These are phyloP conservation scores for Brettanomyces sp. DNA, from an alignment of 805 yeast genomes.

Conservation along the genomic window DNA sequence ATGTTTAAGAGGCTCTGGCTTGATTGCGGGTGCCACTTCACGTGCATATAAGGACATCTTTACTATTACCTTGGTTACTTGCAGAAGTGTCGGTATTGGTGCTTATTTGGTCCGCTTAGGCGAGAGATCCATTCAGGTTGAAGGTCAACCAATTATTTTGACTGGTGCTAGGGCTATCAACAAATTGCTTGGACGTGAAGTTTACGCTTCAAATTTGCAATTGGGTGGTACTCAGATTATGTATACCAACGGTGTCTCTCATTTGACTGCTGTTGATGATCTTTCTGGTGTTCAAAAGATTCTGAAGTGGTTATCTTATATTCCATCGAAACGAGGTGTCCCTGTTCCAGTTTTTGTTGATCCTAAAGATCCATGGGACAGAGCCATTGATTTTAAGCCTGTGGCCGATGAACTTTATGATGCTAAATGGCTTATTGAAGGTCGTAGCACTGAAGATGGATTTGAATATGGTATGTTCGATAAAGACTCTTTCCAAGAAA, in stretches of 20 bases:
- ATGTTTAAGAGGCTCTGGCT: slow-evolving; percentile 95
- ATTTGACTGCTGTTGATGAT: slow-evolving; percentile 93
- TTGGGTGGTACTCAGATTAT: slow-evolving; percentile 98
- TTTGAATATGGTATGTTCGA: slow-evolving; percentile 89
- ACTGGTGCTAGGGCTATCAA: slow-evolving; percentile 99
- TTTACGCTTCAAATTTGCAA: slow-evolving; percentile 92
- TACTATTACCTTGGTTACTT: slow-evolving; percentile 96
- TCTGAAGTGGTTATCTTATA: slow-evolving; percentile 89
- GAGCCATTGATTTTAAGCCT: slow-evolving; percentile 80
- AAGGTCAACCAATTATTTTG: slow-evolving; percentile 96
- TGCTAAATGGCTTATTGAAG: slow-evolving; percentile 91
- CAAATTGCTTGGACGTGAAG: slow-evolving; percentile 94
- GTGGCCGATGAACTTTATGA: slow-evolving; percentile 67
- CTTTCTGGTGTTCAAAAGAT: slow-evolving; percentile 93
- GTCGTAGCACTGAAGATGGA: slow-evolving; percentile 61
- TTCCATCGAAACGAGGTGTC: slow-evolving; percentile 82
- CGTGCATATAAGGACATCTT: slow-evolving; percentile 96
- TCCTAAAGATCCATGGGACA: slow-evolving; percentile 78
- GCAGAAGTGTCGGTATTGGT: slow-evolving; percentile 99
- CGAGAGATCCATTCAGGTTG: slow-evolving; percentile 97
- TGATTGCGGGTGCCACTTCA: slow-evolving; percentile 98
- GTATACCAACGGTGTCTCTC: slow-evolving; percentile 98
- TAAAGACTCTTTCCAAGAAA: slow-evolving; percentile 87
- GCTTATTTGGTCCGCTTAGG: slow-evolving; percentile 97
- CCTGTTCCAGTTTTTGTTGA: slow-evolving; percentile 86